Percentiles rank a stretch among this genome's conserved stretches.
Conservation (phyloP, 83 land plant species). For the Thuja plicata region DNA sequence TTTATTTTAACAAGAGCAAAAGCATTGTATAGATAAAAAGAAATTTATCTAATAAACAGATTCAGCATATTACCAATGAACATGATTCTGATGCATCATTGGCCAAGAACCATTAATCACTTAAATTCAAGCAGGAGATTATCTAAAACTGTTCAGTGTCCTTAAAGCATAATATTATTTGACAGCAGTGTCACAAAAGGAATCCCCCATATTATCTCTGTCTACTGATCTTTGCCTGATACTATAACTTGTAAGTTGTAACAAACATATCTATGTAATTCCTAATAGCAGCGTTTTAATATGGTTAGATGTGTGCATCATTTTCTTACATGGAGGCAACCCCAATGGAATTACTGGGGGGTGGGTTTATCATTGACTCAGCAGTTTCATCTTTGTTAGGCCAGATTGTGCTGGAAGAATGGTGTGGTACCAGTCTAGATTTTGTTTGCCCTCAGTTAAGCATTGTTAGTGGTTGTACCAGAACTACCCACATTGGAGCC, state of each 20-base stretch:
- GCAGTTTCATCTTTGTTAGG: no score
- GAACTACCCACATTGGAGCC: no score
- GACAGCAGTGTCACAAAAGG: neutral
- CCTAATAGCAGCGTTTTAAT: neutral
- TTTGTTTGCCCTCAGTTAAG: no score
- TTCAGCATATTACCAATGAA: neutral
- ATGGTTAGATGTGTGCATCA: no score
- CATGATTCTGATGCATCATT: neutral
- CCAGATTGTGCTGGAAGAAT: no score
- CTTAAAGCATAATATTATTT: neutral
- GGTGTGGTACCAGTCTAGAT: no score
- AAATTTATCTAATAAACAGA: neutral
- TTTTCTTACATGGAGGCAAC: no score
- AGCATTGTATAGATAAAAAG: neutral
- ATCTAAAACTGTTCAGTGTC: neutral
- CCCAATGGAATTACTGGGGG: no score
- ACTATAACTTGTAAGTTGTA: neutral
- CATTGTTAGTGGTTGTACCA: no score
- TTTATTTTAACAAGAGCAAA: no score
- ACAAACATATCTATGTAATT: neutral
- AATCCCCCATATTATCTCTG: neutral
- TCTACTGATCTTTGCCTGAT: neutral
- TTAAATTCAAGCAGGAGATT: neutral
- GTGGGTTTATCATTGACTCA: no score
- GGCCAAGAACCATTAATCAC: neutral